Evolutionary conservation across 768 basidiomycete genomes (phyloP).

Genomic region (Suillus fuscotomentosus): DNA sequence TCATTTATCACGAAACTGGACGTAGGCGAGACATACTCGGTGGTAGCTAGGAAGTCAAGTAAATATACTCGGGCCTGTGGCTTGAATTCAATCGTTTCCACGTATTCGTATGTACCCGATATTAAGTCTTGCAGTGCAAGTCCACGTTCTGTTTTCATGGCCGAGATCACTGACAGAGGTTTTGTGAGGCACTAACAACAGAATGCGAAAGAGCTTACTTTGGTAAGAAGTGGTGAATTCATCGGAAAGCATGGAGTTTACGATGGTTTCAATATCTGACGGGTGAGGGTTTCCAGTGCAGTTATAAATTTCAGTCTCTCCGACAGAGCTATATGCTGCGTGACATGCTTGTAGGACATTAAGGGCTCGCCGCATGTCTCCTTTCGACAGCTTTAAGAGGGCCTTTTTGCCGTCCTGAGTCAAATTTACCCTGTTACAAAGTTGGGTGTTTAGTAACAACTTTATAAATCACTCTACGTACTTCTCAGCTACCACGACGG

Average conservation of each 20-base stretch:
- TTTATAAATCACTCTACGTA: constrained; percentile 35
- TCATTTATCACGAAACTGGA: neutral
- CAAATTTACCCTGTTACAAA: constrained; percentile 67
- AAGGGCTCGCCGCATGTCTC: constrained; percentile 96
- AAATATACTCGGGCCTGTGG: constrained; percentile 87
- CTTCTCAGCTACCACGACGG: constrained; percentile 84
- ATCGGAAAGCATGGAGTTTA: constrained; percentile 93
- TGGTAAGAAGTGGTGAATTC: constrained; percentile 92
- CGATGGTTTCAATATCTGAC: constrained; percentile 88
- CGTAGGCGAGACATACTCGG: constrained; percentile 63
- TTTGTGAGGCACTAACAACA: neutral
- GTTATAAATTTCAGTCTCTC: constrained; percentile 91
- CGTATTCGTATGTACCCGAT: constrained; percentile 86
- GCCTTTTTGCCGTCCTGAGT: constrained; percentile 86
- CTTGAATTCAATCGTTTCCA: constrained; percentile 84
- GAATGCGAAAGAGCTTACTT: constrained; percentile 42
- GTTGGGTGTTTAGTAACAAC: constrained; percentile 4
- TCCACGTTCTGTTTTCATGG: constrained; percentile 88
- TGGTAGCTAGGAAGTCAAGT: constrained; percentile 91
- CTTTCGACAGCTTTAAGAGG: constrained; percentile 89
- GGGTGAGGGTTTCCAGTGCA: constrained; percentile 98
- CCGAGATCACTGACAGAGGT: constrained; percentile 65
- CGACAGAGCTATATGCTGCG: constrained; percentile 87
- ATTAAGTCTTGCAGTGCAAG: constrained; percentile 94
- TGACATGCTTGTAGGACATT: constrained; percentile 98